Base-by-base conservation (phyloP, 2,329 filamentous ascomycete genomes). In the Diplodia scrobiculata region DNA sequence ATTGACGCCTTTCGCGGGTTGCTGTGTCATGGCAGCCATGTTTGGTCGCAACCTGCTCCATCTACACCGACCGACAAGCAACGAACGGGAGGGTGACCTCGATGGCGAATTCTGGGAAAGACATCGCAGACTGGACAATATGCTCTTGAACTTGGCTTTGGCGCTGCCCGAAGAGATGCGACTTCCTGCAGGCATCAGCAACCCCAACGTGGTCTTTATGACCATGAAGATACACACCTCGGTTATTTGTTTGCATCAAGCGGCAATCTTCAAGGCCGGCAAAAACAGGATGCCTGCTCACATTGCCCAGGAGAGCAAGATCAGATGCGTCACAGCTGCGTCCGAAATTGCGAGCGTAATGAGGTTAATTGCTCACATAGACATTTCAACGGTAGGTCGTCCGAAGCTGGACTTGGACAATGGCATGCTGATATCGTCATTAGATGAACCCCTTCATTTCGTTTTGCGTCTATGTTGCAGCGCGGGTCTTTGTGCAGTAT, bases 171-270 rank as follows among this genome's bases (percentile, higher is more conserved):
- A 86, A 38, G 84, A 90, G 69, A 83, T 98, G 36, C 91, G 94
- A 70, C 81, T 98, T 36, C 92, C 95, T 0, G 80, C 81, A 17
- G 92, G 91, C 0, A 80, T 97, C 38, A 80, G 83, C 17, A 90
- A 93, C 72, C 85, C 92, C 3, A 98, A 97, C 69, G 87, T 94
- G 64, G 87, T 98, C 4, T 98, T 97, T 75, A 87, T 91, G 66
- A 98, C 98, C 73, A 97, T 99, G 92, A 92, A 91, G 74, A 92
- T 99, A 36, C 93, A 98, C 75, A 97, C 95, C 0, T 96, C 93
- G 0, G 92, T 92, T 1, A 98, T 99, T 64, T 98, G 94, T 76
- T 82, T 99, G n/a, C 95, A 99, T 73, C 95, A 99, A 79, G 95
- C 94, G 2, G 95, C 95, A 29, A 98, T 99, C 21, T 97, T 94